phyloP scores from a whole-genome alignment of 306 rosid species.

The Acmispon strigosus region DNA sequence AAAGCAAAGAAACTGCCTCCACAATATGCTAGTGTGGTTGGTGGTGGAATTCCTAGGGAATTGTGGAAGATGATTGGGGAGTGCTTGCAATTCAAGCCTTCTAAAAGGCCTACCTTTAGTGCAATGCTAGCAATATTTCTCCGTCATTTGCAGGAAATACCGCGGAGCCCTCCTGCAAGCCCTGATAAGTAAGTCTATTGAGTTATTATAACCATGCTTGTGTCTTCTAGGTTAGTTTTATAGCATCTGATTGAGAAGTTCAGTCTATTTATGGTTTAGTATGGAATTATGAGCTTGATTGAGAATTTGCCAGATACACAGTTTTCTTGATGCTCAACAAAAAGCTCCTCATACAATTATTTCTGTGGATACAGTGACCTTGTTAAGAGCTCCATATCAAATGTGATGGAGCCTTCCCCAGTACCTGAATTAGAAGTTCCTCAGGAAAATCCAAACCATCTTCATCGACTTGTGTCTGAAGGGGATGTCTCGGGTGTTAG shows the following conservation, averaged over 20 bases:
- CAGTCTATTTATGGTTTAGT: not conserved
- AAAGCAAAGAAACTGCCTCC: conserved; percentile 88
- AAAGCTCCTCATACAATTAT: not conserved
- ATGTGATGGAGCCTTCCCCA: conserved; percentile 54
- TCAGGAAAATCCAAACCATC: conserved; percentile 49
- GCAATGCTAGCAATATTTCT: conserved; percentile 87
- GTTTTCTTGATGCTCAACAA: conserved; percentile 1
- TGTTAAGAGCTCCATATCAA: conserved; percentile 50
- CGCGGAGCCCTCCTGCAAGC: conserved; percentile 89
- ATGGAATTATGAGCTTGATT: conserved; percentile 18
- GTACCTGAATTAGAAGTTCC: conserved; percentile 50
- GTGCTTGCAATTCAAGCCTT: conserved; percentile 90
- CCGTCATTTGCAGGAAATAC: conserved; percentile 93
- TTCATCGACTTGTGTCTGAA: conserved; percentile 82
- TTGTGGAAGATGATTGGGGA: conserved; percentile 99
- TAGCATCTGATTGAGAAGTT: conserved; percentile 10
- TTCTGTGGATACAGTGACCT: conserved; percentile 59
- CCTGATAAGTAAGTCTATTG: conserved; percentile 77
- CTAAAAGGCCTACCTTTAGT: conserved; percentile 82
- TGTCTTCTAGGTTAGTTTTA: conserved; percentile 16
- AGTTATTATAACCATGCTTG: conserved; percentile 17
- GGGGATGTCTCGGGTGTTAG: conserved; percentile 82
- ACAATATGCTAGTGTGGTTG: conserved; percentile 95
- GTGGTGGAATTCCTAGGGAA: conserved; percentile 97
- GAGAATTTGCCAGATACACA: conserved; percentile 8